Base-by-base conservation (phyloP, 73 alveolate species). In the Paramecium tetraurelia region DNA sequence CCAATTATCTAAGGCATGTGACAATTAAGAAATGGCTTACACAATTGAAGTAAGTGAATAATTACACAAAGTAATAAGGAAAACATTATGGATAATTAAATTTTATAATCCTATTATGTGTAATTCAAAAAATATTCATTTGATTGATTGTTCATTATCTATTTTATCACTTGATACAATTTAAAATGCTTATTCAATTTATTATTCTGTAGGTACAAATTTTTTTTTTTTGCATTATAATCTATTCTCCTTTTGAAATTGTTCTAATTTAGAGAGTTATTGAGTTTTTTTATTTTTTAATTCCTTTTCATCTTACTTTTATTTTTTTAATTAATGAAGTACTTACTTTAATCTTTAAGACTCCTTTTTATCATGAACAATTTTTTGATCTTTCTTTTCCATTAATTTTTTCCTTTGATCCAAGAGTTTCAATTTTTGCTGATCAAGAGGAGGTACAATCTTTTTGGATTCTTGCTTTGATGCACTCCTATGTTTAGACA, bases 161-260 rank as follows among this genome's bases (percentile, higher is more conserved):
- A 53, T 18, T 53, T 27, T 27, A 12, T 63, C 29, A 63, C 21
- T 33, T 27, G 84, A 24, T 31, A 63, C 9, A 2, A 31, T 63
- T 35, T 31, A 35, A 36, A 72, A 72, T 2, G 86, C 86, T 38
- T 72, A 29, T 38, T 72, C 86, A 12, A 72, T 40, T 38, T 72
- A 16, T 72, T 72, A 33, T 72, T 72, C 86, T 14, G 86, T 35
- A 8, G 86, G 86, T 35, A 14, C 46, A 72, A 72, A 72, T 38
- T 14, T 43, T 12, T 36, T 9, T 12, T 33, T 36, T 38, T 18
- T 72, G 16, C 86, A 72, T 21, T 35, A 40, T 20, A 35, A 20
- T 72, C 57, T 36, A 40, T 35, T 21, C 7, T 72, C 46, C 18
- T 72, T 72, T 38, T 72, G 57, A 72, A 36, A 29, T 43, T 72